Base-by-base conservation (phyloP, 1,139 yeast species). In the Scheffersomyces segobiensis region DNA sequence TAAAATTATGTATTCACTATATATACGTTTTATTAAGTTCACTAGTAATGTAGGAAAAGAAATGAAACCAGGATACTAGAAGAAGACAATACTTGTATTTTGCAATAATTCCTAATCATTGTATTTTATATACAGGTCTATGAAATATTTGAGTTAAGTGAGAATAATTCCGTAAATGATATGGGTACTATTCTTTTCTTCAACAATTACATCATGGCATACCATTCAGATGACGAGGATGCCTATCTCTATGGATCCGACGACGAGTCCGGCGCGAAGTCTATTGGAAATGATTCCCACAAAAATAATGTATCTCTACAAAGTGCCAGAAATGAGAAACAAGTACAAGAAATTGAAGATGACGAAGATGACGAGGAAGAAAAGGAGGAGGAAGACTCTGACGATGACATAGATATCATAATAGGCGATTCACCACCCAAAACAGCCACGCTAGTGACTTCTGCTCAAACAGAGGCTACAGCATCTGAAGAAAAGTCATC, bases 181-280 rank as follows among this genome's bases (percentile, higher is more conserved):
- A 32, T 32, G 17, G 5, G 5, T 12, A 32, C 42, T 32, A 32
- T 32, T 32, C 42, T 32, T 32, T 32, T 2, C 17, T 12, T 32
- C 42, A 32, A 32, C 42, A 32, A 32, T 32, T 7, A 32, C 42
- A 57, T 8, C 56, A 65, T 65, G 68, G 58, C 61, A 24, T 58
- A 57, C 52, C 61, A 63, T 55, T 63, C 66, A 68, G 93, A 88
- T 60, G 95, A 90, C 61, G 97, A 91, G 65, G 97, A 92, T 70
- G 95, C 89, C 55, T 92, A 87, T 71, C 84, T 92, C 58, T 92
- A 92, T 69, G 97, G 97, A 3, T 85, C 90, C 2, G 95, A 87
- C 57, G 85, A 81, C n/a, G 84, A 80, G 14, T 76, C 72, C 50
- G 76, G 70, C 14, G 64, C 61, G 5, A 48, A 19, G 14, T 5